phyloP scores from a whole-genome alignment of 2,329 filamentous ascomycete genomes.

The Calonectria montana region DNA sequence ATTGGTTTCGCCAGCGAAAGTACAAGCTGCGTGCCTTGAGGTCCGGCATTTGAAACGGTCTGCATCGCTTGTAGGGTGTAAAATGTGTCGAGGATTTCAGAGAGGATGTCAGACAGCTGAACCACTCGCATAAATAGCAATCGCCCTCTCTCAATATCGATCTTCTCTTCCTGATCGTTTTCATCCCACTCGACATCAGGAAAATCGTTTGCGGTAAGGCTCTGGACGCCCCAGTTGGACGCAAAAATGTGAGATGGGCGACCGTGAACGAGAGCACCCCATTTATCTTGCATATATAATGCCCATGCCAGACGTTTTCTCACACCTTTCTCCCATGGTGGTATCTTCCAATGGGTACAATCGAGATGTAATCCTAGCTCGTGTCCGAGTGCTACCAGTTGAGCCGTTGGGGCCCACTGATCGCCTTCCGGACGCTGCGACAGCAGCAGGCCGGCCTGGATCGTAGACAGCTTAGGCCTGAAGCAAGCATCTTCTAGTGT shows the following conservation, averaged over 20 bases:
- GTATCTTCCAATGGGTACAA: conserved; percentile 88
- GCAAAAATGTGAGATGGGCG: conserved; percentile 80
- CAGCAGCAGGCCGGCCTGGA: conserved; percentile 81
- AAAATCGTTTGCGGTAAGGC: conserved; percentile 75
- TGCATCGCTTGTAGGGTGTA: conserved; percentile 83
- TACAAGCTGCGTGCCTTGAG: conserved; percentile 78
- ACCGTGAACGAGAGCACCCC: conserved; percentile 87
- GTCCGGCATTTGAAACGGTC: conserved; percentile 72
- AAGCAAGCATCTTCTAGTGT: conserved; percentile 82
- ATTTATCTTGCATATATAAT: conserved; percentile 93
- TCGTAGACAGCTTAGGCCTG: conserved; percentile 82
- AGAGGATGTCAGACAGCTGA: conserved; percentile 77
- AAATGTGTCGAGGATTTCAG: conserved; percentile 85
- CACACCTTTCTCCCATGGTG: conserved; percentile 86
- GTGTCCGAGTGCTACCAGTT: conserved; percentile 87
- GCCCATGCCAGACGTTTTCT: conserved; percentile 91
- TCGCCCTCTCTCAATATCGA: conserved; percentile 75
- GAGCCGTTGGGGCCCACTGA: conserved; percentile 86
- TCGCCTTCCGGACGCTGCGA: conserved; percentile 81
- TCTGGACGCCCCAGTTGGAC: conserved; percentile 80
- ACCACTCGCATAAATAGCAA: conserved; percentile 82
- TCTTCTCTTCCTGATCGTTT: conserved; percentile 68
- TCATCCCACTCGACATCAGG: conserved; percentile 77
- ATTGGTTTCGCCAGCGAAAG: conserved; percentile 83
- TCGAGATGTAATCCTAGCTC: conserved; percentile 91